phyloP scores from a whole-genome alignment of 768 basidiomycete genomes.

The Mycena pura region DNA sequence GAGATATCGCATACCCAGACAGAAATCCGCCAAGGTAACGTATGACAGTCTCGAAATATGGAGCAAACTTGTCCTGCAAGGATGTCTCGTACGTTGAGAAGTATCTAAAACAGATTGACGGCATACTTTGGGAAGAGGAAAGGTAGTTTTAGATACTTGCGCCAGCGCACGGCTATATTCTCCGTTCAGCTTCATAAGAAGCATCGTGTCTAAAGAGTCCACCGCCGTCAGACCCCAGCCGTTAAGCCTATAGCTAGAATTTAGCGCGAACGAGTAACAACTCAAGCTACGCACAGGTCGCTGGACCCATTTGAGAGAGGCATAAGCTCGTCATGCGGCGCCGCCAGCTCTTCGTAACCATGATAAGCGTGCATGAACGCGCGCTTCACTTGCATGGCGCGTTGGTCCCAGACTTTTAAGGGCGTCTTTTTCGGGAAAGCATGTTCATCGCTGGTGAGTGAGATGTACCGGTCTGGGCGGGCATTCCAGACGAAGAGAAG shows the following conservation, averaged over 20 bases:
- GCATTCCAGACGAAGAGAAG: neutral
- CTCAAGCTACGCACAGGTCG: conserved; percentile 53
- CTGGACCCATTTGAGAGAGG: conserved; percentile 55
- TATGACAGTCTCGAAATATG: conserved; percentile 88
- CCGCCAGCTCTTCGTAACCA: conserved; percentile 67
- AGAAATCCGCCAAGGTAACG: conserved; percentile 89
- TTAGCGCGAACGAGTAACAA: neutral
- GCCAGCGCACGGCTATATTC: conserved; percentile 73
- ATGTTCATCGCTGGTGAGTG: neutral
- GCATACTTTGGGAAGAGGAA: conserved; percentile 53
- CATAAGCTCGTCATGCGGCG: conserved; percentile 66
- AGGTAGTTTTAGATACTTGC: conserved; percentile 56
- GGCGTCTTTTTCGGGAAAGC: conserved; percentile 25
- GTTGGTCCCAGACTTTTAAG: conserved; percentile 52
- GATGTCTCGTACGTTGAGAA: neutral
- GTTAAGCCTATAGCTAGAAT: conserved; percentile 62
- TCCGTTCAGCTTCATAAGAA: conserved; percentile 76
- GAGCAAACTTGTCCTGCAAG: conserved; percentile 42
- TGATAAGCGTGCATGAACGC: conserved; percentile 75
- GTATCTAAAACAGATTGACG: neutral
- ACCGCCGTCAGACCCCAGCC: conserved; percentile 81
- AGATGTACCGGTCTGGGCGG: neutral
- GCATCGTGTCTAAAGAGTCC: conserved; percentile 87
- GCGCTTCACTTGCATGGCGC: conserved; percentile 61
- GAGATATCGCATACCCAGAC: conserved; percentile 80